phyloP scores from a whole-genome alignment of 176 grass and related monocot genomes.

The Carex cristatella region DNA sequence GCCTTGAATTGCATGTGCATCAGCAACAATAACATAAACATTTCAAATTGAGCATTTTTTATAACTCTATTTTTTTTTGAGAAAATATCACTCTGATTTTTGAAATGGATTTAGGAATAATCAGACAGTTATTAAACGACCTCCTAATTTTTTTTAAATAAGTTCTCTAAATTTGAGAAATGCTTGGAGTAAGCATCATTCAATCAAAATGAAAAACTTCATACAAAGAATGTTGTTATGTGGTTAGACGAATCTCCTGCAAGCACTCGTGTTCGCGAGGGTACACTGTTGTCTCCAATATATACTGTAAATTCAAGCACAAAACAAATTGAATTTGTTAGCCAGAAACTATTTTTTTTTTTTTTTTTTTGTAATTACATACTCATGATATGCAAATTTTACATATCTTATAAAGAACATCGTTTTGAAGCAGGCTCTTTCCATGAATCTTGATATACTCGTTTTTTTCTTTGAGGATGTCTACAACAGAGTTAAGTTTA shows the following conservation, averaged over 20 bases:
- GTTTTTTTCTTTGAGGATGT: not conserved
- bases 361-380: not conserved
- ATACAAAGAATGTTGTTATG: conserved; percentile 41
- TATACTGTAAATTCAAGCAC: conserved; percentile 33
- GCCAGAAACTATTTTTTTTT: no score
- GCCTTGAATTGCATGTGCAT: not conserved
- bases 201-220: not conserved
- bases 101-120: not conserved
- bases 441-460: conserved; percentile 22
- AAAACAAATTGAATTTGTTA: not conserved
- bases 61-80: not conserved
- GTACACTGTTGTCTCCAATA: conserved; percentile 56
- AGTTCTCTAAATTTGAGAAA: not conserved
- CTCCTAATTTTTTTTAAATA: not conserved
- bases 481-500: not conserved
- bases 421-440: conserved; percentile 65
- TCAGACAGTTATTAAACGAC: not conserved
- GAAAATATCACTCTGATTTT: not conserved
- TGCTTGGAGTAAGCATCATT: not conserved
- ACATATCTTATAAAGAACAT: conserved; percentile 41
- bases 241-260: conserved; percentile 59
- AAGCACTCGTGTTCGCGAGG: conserved; percentile 57
- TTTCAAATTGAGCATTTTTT: not conserved
- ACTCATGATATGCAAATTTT: not conserved
- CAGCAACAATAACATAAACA: not conserved